Conservation (phyloP, 768 basidiomycete species). For the Lactarius hengduanensis region DNA sequence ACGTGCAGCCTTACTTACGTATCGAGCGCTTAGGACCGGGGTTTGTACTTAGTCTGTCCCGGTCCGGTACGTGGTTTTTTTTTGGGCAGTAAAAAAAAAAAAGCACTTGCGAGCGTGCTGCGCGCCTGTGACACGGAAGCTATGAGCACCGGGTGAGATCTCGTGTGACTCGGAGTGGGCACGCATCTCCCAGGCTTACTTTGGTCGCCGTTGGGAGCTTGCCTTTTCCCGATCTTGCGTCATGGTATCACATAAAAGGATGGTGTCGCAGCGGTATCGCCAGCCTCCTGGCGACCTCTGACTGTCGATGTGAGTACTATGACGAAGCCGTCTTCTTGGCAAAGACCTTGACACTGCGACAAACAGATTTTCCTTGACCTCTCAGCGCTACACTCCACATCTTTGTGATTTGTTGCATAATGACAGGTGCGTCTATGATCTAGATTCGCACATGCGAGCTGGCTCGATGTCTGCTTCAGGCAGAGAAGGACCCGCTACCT, state of each 20-base stretch:
- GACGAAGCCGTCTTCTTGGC: not conserved
- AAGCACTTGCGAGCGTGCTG: too few relatives aligned
- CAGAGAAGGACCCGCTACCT: too few relatives aligned
- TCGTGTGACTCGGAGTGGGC: not conserved
- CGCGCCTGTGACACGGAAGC: too few relatives aligned
- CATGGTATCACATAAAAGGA: not conserved
- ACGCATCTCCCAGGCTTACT: not conserved
- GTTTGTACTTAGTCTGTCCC: too few relatives aligned
- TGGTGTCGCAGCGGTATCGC: not conserved
- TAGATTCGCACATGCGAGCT: not conserved
- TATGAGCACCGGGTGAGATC: not conserved
- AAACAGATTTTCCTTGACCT: not conserved
- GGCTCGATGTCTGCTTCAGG: not conserved
- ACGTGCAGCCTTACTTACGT: too few relatives aligned
- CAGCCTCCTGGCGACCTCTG: not conserved
- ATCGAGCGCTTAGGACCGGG: too few relatives aligned
- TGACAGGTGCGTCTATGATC: not conserved
- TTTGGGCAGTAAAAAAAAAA: too few relatives aligned
- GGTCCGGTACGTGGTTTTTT: too few relatives aligned
- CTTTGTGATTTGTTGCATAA: not conserved
- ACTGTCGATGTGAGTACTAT: not conserved
- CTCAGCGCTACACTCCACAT: not conserved
- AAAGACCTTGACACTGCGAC: not conserved
- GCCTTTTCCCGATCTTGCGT: not conserved
- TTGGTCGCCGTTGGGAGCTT: not conserved